phyloP scores from a whole-genome alignment of 163 green algal genomes.

The Scenedesmus sp. region DNA sequence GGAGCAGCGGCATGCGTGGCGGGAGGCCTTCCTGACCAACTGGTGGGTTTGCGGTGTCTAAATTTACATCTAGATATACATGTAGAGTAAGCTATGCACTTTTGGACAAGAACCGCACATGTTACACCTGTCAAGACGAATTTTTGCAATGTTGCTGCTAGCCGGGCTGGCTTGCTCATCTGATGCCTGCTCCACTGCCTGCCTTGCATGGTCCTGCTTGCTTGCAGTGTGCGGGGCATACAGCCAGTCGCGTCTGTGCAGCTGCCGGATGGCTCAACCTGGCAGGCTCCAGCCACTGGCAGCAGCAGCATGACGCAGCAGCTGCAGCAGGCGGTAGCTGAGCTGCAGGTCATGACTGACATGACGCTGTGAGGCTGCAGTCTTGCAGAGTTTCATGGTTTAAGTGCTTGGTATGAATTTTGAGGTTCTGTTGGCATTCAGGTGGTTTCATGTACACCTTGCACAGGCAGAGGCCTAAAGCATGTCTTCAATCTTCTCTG shows the following conservation, averaged over 20 bases:
- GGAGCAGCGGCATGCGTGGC: slow-evolving; percentile 39
- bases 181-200: background rate
- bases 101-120: no score
- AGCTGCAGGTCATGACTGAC: slow-evolving; percentile 2
- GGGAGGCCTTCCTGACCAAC: slow-evolving; percentile 62
- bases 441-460: no score
- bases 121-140: no score
- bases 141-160: no score
- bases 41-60: slow-evolving; percentile 36
- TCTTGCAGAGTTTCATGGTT: no score
- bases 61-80: no score
- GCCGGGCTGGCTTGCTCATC: background rate
- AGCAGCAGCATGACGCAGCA: slow-evolving; percentile 2
- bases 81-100: no score
- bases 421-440: no score
- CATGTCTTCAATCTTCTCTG: no score
- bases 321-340: slow-evolving; percentile 13
- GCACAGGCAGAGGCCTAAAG: no score
- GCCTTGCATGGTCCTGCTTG: background rate
- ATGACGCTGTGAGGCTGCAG: background rate
- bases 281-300: background rate
- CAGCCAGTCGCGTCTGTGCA: slow-evolving; percentile 31
- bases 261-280: background rate
- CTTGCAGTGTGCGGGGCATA: slow-evolving; percentile 40
- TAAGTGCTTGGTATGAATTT: no score